phyloP scores from a whole-genome alignment of 306 rosid genomes.

The Prunus mume region DNA sequence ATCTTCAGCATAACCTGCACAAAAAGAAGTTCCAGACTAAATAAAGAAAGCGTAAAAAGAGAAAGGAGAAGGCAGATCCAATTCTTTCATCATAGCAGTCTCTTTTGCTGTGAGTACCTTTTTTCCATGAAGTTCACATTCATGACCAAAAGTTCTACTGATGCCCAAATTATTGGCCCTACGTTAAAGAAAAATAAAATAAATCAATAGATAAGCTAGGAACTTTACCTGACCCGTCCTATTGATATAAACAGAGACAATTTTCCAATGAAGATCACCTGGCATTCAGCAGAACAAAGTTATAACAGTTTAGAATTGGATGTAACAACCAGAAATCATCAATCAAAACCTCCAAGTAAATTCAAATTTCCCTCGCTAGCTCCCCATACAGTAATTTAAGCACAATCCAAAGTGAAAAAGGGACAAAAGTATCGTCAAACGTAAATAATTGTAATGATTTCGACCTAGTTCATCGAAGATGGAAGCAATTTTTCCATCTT shows the following conservation, averaged over 20 bases:
- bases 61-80: constrained; percentile 33
- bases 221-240: constrained; percentile 64
- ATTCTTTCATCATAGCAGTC: constrained; percentile 38
- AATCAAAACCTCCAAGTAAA: neutral
- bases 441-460: neutral
- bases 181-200: neutral
- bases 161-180: constrained; percentile 49
- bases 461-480: neutral
- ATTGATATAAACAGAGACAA: constrained; percentile 85
- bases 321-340: neutral
- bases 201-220: neutral
- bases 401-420: neutral
- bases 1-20: constrained; percentile 92
- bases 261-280: constrained; percentile 98
- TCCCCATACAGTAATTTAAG: neutral
- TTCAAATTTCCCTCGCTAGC: neutral
- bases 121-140: constrained; percentile 35
- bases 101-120: constrained; percentile 28
- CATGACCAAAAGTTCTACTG: constrained; percentile 35
- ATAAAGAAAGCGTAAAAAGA: constrained; percentile 29
- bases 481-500: neutral
- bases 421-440: neutral
- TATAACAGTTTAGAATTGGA: neutral
- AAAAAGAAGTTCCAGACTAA: constrained; percentile 38
- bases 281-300: constrained; percentile 21